Base-by-base conservation (phyloP, 306 rosid genomes). In the Lagenaria siceraria region DNA sequence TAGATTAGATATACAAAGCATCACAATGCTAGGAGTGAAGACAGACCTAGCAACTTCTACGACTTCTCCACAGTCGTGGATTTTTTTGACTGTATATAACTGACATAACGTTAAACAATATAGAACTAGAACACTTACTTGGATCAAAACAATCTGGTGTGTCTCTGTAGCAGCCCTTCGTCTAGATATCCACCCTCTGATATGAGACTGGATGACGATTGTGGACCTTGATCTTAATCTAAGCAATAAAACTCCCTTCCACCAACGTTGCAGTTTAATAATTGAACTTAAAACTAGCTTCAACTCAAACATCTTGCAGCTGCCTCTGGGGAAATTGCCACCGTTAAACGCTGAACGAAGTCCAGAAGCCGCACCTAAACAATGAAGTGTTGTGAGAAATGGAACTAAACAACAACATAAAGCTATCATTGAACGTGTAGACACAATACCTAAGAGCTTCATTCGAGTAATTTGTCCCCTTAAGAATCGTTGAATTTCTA, bases 181-280 rank as follows among this genome's bases (percentile, higher is more conserved):
- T 83, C 91, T 88, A 31, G 83, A 90, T 31, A 86, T 48, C 96
- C 96, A 90, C 14, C 89, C 90, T 73, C 97, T 95, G 35, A 81
- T 52, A 75, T 78, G 89, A 77, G 96, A 87, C 85, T 94, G 97
- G 78, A 94, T 87, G 84, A 78, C 82, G 65, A 88, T 24, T 18
- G 83, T 90, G 81, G 90, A 85, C 74, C 79, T 87, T 19, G 85
- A 81, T 82, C 83, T 88, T 62, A 70, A 61, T 42, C 85, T 88
- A 18, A 53, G 79, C 21, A 73, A 80, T 81, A 89, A 75, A 82
- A 77, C 78, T 62, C 85, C 54, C 80, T 86, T 90, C 98, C 98
- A 93, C 98, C 97, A 88, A 53, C 88, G 83, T 84, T 93, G 98
- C 83, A 93, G 81, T 87, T 87, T 91, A 69, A 89, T 71, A 83